Percentiles rank a stretch among this genome's conserved stretches.
Conservation (phyloP, 2,329 filamentous ascomycete genomes). For the Diaporthe helianthi region DNA sequence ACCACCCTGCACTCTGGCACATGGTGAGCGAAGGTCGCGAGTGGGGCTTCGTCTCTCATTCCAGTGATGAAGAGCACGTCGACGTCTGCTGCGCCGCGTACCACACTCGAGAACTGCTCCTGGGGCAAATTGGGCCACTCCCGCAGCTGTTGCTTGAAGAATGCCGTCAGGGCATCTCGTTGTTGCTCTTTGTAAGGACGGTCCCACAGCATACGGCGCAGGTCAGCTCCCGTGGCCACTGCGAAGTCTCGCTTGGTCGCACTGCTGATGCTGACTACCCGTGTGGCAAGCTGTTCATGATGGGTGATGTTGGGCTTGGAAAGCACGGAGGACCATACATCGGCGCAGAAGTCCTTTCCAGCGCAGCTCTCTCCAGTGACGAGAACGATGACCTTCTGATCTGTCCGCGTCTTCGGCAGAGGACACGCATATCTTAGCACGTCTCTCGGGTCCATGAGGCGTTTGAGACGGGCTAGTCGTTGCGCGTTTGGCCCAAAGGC, state of each 20-base stretch:
- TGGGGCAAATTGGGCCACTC: conserved; percentile 54
- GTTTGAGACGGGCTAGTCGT: conserved; percentile 60
- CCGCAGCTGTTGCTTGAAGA: conserved; percentile 55
- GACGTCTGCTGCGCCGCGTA: conserved; percentile 48
- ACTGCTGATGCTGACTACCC: conserved; percentile 63
- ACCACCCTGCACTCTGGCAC: conserved; percentile 59
- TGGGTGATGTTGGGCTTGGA: conserved; percentile 31
- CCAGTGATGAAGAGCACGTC: conserved; percentile 69
- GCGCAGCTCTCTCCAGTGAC: conserved; percentile 61
- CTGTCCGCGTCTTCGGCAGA: conserved; percentile 47
- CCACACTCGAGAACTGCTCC: conserved; percentile 57
- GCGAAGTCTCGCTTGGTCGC: conserved; percentile 65
- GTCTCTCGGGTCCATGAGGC: conserved; percentile 53
- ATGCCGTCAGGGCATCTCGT: conserved; percentile 57
- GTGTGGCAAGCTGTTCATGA: conserved; percentile 44
- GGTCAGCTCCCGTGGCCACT: conserved; percentile 52
- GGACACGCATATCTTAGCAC: conserved; percentile 64
- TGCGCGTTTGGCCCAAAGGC: conserved; percentile 64
- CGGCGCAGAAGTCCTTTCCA: conserved; percentile 68
- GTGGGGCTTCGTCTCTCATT: conserved; percentile 66
- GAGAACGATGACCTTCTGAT: conserved; percentile 60
- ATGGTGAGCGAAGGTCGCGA: conserved; percentile 60
- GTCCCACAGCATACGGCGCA: conserved; percentile 56
- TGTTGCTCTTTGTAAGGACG: conserved; percentile 69
- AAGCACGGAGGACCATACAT: conserved; percentile 56